These are phyloP conservation scores for Arachnopeziza araneosa DNA, from an alignment of 2,329 filamentous ascomycete species.

Conservation along the genomic window DNA sequence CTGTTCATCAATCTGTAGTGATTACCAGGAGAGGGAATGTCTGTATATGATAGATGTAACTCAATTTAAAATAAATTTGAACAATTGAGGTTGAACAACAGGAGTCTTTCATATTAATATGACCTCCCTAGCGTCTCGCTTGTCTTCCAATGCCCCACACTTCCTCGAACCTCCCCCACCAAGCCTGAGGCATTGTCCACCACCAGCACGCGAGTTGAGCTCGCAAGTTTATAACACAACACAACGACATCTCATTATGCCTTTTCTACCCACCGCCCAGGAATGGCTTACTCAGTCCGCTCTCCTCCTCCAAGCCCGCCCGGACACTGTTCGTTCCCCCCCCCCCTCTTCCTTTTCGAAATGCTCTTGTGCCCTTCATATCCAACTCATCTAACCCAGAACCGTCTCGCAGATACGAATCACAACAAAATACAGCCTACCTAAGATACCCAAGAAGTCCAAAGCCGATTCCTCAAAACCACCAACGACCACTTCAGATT, in stretches of 20 bases:
- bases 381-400: background rate
- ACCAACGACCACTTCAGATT: constrained; percentile 26
- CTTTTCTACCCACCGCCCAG: constrained; percentile 73
- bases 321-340: constrained; percentile 61
- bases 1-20: too few species aligned
- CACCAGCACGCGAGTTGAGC: background rate
- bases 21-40: too few species aligned
- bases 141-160: background rate
- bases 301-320: constrained; percentile 79
- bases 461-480: constrained; percentile 25
- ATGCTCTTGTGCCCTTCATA: constrained; percentile 1
- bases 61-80: too few species aligned
- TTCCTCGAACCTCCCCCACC: background rate
- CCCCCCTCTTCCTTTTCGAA: constrained; percentile 5
- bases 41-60: too few species aligned
- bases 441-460: constrained; percentile 28
- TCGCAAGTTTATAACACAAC: background rate
- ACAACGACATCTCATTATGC: constrained; percentile 50
- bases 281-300: constrained; percentile 88
- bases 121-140: background rate
- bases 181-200: background rate
- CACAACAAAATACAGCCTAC: constrained; percentile 84
- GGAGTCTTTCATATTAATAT: background rate
- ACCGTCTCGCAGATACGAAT: constrained; percentile 64
- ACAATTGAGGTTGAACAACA: background rate